phyloP scores from a whole-genome alignment of 2,329 filamentous ascomycete species.

The Gnomoniopsis sp. region DNA sequence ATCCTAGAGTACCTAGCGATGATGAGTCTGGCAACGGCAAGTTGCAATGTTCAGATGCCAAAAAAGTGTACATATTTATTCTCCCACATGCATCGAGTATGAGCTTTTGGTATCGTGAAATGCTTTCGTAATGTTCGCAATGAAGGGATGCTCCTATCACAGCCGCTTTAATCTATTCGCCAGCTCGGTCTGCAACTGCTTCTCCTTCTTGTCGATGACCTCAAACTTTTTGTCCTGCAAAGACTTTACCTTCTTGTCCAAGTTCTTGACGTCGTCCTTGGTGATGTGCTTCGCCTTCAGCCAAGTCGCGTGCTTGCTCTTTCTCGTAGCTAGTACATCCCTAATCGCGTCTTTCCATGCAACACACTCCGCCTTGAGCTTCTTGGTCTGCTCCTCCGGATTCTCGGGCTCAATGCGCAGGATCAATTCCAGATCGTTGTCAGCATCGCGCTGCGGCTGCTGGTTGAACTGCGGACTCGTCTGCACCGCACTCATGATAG shows the following conservation, averaged over 20 bases:
- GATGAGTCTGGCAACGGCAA: not conserved
- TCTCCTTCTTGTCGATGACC: slow-evolving; percentile 47
- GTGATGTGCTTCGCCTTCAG: slow-evolving; percentile 39
- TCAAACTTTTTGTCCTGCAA: slow-evolving; percentile 52
- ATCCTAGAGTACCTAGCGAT: not conserved
- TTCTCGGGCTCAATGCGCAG: slow-evolving; percentile 51
- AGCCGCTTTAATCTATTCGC: slow-evolving; percentile 23
- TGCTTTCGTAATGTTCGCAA: not conserved
- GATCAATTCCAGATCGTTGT: slow-evolving; percentile 57
- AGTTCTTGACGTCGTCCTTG: slow-evolving; percentile 37
- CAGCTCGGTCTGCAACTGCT: slow-evolving; percentile 41
- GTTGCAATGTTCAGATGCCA: not conserved
- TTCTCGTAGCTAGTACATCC: slow-evolving; percentile 42
- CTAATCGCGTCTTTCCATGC: slow-evolving; percentile 50
- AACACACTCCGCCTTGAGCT: slow-evolving; percentile 44
- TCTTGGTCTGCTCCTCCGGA: slow-evolving; percentile 41
- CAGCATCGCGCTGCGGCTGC: slow-evolving; percentile 55
- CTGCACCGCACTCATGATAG: slow-evolving; percentile 55
- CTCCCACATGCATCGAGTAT: not conserved
- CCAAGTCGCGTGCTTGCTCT: slow-evolving; percentile 49
- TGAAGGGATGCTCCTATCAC: not conserved
- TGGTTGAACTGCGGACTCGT: slow-evolving; percentile 53
- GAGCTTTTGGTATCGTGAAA: not conserved
- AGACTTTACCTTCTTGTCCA: slow-evolving; percentile 48
- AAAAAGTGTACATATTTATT: slow-evolving; percentile 12